A percentile compares a stretch with the other conserved stretches of the same genome.
Evolutionary conservation across 176 grass and related monocot species (phyloP).

Genomic region (Tuctoria greenei): DNA sequence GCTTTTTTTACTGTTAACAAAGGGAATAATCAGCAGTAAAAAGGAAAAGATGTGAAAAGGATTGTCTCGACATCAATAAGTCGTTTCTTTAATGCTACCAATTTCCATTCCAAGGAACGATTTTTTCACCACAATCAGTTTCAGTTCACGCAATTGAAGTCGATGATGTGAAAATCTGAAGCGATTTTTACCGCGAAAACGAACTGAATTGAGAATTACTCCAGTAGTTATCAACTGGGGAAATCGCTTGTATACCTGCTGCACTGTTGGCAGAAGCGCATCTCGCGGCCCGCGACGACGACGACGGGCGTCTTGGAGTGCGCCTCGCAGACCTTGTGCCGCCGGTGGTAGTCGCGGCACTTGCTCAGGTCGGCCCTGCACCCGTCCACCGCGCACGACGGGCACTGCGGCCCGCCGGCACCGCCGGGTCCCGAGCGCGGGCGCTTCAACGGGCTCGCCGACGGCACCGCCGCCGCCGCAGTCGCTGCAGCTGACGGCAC

Average conservation of each 20-base stretch:
- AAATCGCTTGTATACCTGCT: slow-evolving; percentile 64
- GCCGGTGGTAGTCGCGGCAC: slow-evolving; percentile 93
- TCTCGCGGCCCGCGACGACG: slow-evolving; percentile 73
- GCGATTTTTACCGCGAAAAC: background rate
- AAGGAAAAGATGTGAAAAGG: slow-evolving; percentile 21
- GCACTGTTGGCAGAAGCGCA: slow-evolving; percentile 99
- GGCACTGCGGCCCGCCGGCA: slow-evolving; percentile 24
- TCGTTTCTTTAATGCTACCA: background rate
- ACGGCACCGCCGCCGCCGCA: slow-evolving; percentile 14
- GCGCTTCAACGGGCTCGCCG: slow-evolving; percentile 45
- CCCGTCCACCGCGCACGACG: slow-evolving; percentile 78
- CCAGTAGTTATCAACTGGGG: background rate
- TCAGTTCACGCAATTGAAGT: background rate
- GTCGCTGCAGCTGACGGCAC: background rate
- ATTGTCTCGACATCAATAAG: slow-evolving; percentile 28
- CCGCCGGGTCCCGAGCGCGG: slow-evolving; percentile 24
- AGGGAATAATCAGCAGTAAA: slow-evolving; percentile 46
- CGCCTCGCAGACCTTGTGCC: slow-evolving; percentile 95
- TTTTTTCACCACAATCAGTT: background rate
- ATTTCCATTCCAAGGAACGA: slow-evolving; percentile 17
- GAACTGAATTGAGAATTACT: background rate
- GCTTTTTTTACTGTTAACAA: slow-evolving; percentile 43
- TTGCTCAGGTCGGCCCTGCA: slow-evolving; percentile 84
- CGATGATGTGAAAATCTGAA: background rate
- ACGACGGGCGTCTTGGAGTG: slow-evolving; percentile 92